A percentile compares a stretch with the other conserved stretches of the same genome.
Conservation (phyloP, 169 alveolate genomes). For the Perkinsus olseni region DNA sequence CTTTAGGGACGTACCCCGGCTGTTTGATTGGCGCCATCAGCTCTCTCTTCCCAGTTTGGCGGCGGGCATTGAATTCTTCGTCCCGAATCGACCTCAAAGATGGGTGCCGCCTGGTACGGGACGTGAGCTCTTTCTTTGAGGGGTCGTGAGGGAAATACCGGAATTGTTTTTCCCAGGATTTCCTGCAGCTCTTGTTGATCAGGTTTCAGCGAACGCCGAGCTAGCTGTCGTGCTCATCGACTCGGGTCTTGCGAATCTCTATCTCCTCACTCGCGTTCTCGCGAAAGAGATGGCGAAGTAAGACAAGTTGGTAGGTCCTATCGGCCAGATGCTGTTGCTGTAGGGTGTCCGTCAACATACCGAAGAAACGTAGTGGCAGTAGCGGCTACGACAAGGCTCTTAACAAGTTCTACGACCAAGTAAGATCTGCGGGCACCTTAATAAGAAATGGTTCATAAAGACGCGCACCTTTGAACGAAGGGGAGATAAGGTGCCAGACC, state of each 20-base stretch:
- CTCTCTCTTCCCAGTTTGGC: no score
- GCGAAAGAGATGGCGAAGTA: neutral
- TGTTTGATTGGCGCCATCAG: no score
- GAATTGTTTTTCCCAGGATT: neutral
- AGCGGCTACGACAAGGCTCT: neutral
- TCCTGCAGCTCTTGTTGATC: neutral
- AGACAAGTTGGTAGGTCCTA: neutral
- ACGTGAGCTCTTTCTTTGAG: no score
- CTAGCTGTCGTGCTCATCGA: neutral
- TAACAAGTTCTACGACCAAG: neutral
- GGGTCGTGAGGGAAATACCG: no score
- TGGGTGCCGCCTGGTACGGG: no score
- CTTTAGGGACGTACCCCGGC: no score
- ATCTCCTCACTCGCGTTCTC: neutral
- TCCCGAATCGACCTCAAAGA: no score
- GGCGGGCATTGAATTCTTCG: no score
- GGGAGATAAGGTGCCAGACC: no score
- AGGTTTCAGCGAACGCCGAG: neutral
- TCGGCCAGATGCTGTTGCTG: neutral
- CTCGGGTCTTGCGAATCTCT: neutral
- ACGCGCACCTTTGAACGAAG: no score
- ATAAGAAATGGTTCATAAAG: no score
- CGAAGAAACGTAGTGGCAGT: constrained; percentile 4
- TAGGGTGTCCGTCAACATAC: neutral
- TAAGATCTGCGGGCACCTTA: no score